Conservation (phyloP, 2,329 filamentous ascomycete genomes). For the Colletotrichum sp. region DNA sequence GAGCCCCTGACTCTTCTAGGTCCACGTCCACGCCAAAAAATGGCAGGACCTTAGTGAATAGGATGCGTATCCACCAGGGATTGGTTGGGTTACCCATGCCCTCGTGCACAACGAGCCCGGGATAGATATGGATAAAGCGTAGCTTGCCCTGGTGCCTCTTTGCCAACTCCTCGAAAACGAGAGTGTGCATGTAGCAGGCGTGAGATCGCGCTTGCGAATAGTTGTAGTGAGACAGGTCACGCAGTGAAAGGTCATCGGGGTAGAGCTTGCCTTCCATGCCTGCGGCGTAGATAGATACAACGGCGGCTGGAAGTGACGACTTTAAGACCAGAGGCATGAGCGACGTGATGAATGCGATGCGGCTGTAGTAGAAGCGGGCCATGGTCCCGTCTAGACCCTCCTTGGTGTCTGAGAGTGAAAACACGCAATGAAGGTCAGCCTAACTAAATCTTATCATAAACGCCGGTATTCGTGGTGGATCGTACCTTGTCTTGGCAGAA, state of each 20-base stretch:
- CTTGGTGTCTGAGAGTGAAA: neutral
- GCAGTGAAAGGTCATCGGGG: neutral
- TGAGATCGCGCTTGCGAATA: neutral
- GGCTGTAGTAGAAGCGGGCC: neutral
- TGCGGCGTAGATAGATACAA: neutral
- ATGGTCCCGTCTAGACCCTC: neutral
- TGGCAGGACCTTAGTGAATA: neutral
- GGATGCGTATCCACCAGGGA: neutral
- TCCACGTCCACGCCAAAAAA: neutral
- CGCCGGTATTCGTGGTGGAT: accelerated
- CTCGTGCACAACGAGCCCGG: neutral
- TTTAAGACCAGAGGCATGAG: neutral
- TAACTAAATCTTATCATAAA: neutral
- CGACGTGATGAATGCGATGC: neutral
- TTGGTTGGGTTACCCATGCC: neutral
- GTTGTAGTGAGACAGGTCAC: neutral
- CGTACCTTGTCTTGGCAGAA: neutral
- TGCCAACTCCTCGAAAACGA: neutral
- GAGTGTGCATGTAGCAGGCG: neutral
- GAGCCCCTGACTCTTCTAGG: neutral
- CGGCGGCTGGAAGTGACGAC: neutral
- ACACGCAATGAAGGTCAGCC: neutral
- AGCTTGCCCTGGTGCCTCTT: neutral
- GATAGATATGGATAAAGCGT: neutral
- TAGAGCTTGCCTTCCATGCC: neutral